These are phyloP conservation scores for Niveomyces coronatus DNA, from an alignment of 2,329 filamentous ascomycete species.

Conservation along the genomic window DNA sequence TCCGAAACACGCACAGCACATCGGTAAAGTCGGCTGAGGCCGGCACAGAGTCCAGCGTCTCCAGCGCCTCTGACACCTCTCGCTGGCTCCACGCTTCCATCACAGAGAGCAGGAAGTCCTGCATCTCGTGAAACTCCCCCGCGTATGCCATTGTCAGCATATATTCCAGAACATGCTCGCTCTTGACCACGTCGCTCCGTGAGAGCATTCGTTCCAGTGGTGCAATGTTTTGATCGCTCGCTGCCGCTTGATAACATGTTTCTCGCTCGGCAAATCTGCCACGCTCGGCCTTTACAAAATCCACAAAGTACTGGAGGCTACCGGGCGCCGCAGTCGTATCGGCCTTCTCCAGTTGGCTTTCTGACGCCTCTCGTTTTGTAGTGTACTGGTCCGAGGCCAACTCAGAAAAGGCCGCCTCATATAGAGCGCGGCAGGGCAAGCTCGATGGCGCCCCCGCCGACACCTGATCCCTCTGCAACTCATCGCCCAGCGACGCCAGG, in stretches of 20 bases:
- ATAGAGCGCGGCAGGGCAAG: neutral
- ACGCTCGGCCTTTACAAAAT: constrained; percentile 6
- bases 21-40: constrained; percentile 24
- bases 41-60: constrained; percentile 24
- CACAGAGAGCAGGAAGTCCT: constrained; percentile 49
- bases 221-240: constrained; percentile 16
- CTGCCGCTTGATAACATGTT: constrained; percentile 8
- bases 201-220: constrained; percentile 23
- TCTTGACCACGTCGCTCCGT: constrained; percentile 23
- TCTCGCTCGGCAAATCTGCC: neutral
- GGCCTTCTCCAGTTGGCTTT: neutral
- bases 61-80: constrained; percentile 25
- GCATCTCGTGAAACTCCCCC: constrained; percentile 49
- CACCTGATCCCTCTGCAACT: neutral
- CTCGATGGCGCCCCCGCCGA: neutral
- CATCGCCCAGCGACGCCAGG: neutral
- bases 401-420: neutral
- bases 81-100: constrained; percentile 32
- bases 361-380: neutral
- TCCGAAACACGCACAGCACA: constrained; percentile 36
- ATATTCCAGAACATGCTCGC: constrained; percentile 42
- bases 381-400: too few relatives aligned
- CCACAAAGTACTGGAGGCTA: neutral
- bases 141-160: constrained; percentile 52
- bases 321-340: neutral